phyloP scores from a whole-genome alignment of 2,329 filamentous ascomycete genomes.

The Fusarium lateritium region DNA sequence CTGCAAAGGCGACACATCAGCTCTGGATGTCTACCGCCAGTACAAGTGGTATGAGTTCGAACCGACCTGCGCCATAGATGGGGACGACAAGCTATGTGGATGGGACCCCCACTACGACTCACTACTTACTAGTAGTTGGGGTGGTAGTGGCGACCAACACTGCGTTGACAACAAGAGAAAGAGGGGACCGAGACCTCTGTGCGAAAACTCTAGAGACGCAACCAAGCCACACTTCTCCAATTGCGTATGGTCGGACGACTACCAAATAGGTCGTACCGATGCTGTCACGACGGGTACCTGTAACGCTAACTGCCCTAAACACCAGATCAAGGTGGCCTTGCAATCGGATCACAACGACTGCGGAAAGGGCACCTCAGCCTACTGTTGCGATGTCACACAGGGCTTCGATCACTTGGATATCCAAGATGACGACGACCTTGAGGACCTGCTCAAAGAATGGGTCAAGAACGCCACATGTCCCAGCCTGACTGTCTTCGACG shows the following conservation, averaged over 20 bases:
- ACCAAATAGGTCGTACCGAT: not conserved
- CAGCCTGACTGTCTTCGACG: not conserved
- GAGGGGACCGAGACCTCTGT: not conserved
- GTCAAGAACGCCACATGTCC: slow-evolving; percentile 10
- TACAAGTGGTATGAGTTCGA: slow-evolving; percentile 2
- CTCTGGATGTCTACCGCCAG: slow-evolving; percentile 13
- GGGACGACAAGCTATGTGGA: not conserved
- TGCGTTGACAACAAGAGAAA: slow-evolving; percentile 6
- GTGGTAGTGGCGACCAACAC: not conserved
- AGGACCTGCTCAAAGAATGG: slow-evolving; percentile 3
- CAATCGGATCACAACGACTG: not conserved
- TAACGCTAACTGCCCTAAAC: not conserved
- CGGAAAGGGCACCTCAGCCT: slow-evolving; percentile 14
- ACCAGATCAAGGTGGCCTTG: slow-evolving; percentile 12
- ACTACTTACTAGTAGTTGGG: not conserved
- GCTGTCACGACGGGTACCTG: not conserved
- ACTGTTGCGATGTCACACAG: slow-evolving; percentile 8
- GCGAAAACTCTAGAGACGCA: slow-evolving; percentile 6
- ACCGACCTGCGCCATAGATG: not conserved
- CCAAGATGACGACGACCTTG: not conserved
- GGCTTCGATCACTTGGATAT: not conserved
- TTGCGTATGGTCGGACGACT: slow-evolving; percentile 11
- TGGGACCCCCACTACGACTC: not conserved
- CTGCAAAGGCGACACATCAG: not conserved
- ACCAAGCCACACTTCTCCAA: slow-evolving; percentile 8